These are phyloP conservation scores for Ilyonectria sp. DNA, from an alignment of 2,329 filamentous ascomycete genomes.

Conservation along the genomic window DNA sequence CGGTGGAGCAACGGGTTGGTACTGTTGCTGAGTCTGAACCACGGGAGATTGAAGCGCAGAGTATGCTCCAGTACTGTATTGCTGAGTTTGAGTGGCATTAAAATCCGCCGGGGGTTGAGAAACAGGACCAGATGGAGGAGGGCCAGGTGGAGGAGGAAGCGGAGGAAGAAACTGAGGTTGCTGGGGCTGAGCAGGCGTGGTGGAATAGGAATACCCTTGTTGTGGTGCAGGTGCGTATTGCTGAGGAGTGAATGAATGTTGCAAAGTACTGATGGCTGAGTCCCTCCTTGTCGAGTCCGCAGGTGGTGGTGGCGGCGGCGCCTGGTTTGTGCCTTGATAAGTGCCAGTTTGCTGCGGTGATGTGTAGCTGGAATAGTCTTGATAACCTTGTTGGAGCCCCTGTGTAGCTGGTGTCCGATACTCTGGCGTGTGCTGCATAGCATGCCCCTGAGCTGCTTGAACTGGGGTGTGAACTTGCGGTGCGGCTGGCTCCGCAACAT, in stretches of 20 bases:
- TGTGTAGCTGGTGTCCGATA: constrained; percentile 5
- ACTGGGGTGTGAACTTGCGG: not conserved
- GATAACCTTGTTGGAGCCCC: constrained; percentile 5
- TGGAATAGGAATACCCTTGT: not conserved
- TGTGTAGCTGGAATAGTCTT: not conserved
- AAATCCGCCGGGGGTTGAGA: constrained; percentile 17
- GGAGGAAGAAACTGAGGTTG: constrained; percentile 23
- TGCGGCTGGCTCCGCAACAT: not conserved
- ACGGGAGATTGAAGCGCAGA: constrained; percentile 11
- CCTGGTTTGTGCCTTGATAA: not conserved
- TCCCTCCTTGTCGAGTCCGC: constrained; percentile 15
- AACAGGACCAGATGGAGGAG: not conserved
- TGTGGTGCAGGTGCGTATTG: constrained; percentile 25
- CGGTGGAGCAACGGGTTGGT: constrained; percentile 11
- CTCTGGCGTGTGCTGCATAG: not conserved
- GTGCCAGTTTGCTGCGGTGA: constrained; percentile 3
- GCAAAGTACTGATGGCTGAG: constrained; percentile 7
- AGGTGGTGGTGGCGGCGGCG: not conserved
- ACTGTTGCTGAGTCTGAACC: not conserved
- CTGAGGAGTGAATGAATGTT: constrained; percentile 34
- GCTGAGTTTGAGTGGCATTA: not conserved
- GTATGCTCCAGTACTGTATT: constrained; percentile 18
- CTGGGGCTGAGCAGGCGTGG: not conserved
- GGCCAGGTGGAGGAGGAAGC: not conserved
- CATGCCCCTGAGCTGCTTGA: not conserved